Evolutionary conservation across 768 basidiomycete species (phyloP).

Genomic region (Lactarius hengduanensis): DNA sequence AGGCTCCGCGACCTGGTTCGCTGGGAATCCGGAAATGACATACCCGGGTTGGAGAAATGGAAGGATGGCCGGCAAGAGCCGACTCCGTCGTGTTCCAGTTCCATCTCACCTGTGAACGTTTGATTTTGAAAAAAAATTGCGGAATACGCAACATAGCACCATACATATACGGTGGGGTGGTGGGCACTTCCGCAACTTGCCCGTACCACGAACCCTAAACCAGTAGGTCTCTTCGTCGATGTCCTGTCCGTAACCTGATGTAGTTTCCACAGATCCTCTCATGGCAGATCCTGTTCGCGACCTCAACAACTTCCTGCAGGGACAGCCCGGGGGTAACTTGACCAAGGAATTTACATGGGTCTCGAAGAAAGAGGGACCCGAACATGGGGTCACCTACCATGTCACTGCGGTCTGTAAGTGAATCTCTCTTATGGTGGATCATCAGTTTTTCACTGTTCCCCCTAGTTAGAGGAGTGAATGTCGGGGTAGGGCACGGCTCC

Average conservation of each 20-base stretch:
- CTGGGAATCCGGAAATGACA: too few relatives aligned
- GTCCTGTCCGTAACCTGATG: neutral
- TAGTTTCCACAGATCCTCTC: neutral
- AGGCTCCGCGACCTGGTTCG: too few relatives aligned
- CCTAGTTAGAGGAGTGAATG: conserved; percentile 21
- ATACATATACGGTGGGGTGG: neutral
- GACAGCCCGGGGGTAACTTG: conserved; percentile 2
- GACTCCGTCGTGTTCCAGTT: too few relatives aligned
- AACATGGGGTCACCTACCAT: conserved; percentile 6
- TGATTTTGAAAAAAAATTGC: too few relatives aligned
- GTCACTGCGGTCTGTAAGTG: conserved; percentile 22
- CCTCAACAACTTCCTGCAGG: conserved; percentile 27
- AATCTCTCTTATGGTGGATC: too few relatives aligned
- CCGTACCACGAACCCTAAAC: neutral
- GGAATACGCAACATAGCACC: too few relatives aligned
- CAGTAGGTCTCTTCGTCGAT: neutral
- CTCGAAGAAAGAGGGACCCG: conserved; percentile 11
- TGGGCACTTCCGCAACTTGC: neutral
- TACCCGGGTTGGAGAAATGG: too few relatives aligned
- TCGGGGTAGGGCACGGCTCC: conserved; percentile 22
- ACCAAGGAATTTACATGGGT: conserved; percentile 16
- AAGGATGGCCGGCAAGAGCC: too few relatives aligned
- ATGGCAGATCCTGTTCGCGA: conserved; percentile 27
- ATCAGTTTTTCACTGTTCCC: neutral
- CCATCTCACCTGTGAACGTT: too few relatives aligned